Conservation (phyloP, 768 basidiomycete species). For the Imleria badia region DNA sequence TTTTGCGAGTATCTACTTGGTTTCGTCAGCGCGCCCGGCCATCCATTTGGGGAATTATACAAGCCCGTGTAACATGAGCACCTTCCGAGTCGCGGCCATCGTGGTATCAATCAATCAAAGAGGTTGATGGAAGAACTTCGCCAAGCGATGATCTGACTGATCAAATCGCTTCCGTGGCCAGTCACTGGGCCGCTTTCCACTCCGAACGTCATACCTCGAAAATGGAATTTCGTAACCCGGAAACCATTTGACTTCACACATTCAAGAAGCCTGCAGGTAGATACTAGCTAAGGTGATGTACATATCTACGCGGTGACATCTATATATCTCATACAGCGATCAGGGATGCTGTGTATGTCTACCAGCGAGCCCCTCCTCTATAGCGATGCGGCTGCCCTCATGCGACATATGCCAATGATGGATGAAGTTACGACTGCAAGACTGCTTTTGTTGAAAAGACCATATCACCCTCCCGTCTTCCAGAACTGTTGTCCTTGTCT, state of each 20-base stretch:
- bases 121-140: not conserved
- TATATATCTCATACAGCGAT: conserved; percentile 1
- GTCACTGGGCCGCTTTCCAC: too few species aligned
- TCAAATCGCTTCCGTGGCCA: too few species aligned
- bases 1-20: conserved; percentile 67
- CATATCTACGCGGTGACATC: not conserved
- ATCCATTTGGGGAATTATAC: conserved; percentile 1
- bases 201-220: not conserved
- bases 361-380: not conserved
- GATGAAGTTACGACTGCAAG: conserved; percentile 5
- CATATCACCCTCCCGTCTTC: conserved; percentile 30
- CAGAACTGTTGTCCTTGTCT: conserved; percentile 30
- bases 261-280: not conserved
- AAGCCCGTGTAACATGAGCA: conserved; percentile 49
- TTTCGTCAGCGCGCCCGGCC: not conserved
- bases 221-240: not conserved
- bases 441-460: conserved; percentile 8
- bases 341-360: not conserved
- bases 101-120: not conserved
- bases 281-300: not conserved
- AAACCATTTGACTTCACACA: too few species aligned
- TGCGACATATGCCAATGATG: not conserved
- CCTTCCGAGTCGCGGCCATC: conserved; percentile 32
- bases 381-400: not conserved
- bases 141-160: too few species aligned